Conservation (phyloP, 2,329 filamentous ascomycete species). For the Ilyonectria sp. region DNA sequence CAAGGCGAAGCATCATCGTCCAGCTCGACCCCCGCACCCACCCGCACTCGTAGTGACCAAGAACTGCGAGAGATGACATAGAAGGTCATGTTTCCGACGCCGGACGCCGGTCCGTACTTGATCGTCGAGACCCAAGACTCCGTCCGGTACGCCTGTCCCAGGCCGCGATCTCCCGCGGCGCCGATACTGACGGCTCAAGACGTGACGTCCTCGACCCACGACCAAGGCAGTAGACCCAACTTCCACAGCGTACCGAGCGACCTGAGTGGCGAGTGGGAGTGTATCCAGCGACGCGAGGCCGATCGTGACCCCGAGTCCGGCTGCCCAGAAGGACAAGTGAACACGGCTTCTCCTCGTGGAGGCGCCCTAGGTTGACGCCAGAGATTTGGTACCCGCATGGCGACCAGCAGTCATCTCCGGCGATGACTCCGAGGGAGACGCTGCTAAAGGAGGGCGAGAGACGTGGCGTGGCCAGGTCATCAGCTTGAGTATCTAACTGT, state of each 20-base stretch:
- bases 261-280: slow-evolving; percentile 37
- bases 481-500: slow-evolving; percentile 3
- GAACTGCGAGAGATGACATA: slow-evolving; percentile 65
- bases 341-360: background rate
- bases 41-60: slow-evolving; percentile 53
- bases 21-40: slow-evolving; percentile 34
- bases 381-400: slow-evolving; percentile 10
- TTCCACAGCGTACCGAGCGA: slow-evolving; percentile 32
- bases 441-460: slow-evolving; percentile 13
- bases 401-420: slow-evolving; percentile 1
- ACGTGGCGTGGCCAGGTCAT: slow-evolving; percentile 11
- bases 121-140: slow-evolving; percentile 52
- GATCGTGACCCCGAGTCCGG: slow-evolving; percentile 3
- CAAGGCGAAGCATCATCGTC: slow-evolving; percentile 44
- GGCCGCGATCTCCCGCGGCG: slow-evolving; percentile 14
- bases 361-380: background rate
- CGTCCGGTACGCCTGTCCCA: slow-evolving; percentile 29
- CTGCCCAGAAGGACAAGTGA: background rate
- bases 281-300: slow-evolving; percentile 32
- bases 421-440: slow-evolving; percentile 2
- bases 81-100: slow-evolving; percentile 56
- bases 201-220: background rate
- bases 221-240: slow-evolving; percentile 11
- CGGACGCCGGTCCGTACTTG: slow-evolving; percentile 51
- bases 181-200: slow-evolving; percentile 1